Conservation (phyloP, 169 alveolate genomes). For the Plasmodium fragile region DNA sequence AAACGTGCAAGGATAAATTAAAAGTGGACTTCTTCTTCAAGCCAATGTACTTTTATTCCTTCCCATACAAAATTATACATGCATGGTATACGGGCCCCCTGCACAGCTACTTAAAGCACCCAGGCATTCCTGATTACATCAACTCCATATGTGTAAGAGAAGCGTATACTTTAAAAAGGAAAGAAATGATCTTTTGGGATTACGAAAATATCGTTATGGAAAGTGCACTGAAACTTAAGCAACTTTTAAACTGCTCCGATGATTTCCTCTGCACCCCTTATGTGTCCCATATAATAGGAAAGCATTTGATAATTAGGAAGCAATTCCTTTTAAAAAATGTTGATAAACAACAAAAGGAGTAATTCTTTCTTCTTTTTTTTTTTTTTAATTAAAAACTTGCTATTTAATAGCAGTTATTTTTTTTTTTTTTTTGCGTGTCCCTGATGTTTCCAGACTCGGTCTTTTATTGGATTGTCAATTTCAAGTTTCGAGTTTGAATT, state of each 20-base stretch:
- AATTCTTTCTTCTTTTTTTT: not conserved
- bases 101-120: constrained; percentile 60
- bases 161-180: constrained; percentile 51
- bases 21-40: constrained; percentile 47
- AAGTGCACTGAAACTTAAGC: constrained; percentile 37
- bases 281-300: constrained; percentile 72
- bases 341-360: not conserved
- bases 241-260: constrained; percentile 58
- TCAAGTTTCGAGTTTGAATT: not conserved
- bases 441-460: not conserved
- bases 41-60: constrained; percentile 63
- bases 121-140: constrained; percentile 61
- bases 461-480: not conserved
- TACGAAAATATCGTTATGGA: constrained; percentile 48
- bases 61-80: constrained; percentile 74
- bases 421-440: constrained; percentile 9
- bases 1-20: constrained; percentile 41
- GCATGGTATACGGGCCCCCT: constrained; percentile 76
- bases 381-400: not conserved
- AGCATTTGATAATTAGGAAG: constrained; percentile 48
- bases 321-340: constrained; percentile 15
- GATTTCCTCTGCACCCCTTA: constrained; percentile 70
- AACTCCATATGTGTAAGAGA: constrained; percentile 71
- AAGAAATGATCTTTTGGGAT: constrained; percentile 65
- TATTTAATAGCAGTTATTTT: constrained; percentile 8